Percentiles rank a stretch among this genome's conserved stretches.
These are phyloP conservation scores for Cryptococcus sp. DNA, from an alignment of 1,284 basidiomycete species.

Conservation along the genomic window DNA sequence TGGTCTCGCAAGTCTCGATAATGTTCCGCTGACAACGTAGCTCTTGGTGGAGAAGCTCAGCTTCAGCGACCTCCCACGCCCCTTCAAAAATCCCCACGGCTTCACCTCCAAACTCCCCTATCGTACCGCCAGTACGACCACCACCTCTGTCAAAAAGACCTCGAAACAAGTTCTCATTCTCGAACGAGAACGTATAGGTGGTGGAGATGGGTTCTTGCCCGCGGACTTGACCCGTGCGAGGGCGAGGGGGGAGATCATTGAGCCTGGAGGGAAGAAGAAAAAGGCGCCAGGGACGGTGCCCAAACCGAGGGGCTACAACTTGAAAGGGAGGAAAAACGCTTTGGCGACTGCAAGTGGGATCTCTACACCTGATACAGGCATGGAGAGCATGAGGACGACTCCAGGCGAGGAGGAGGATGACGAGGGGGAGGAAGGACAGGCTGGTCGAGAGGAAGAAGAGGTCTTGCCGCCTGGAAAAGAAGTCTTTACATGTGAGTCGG, in stretches of 20 bases:
- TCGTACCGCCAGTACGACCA: slow-evolving; percentile 32
- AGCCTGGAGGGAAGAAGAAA: slow-evolving; percentile 40
- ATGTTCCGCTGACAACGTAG: slow-evolving; percentile 6
- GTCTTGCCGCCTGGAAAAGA: slow-evolving; percentile 22
- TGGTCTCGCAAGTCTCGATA: no score
- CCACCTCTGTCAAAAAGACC: slow-evolving; percentile 32
- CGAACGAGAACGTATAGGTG: slow-evolving; percentile 39
- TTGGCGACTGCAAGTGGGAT: slow-evolving; percentile 15
- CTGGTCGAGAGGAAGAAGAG: slow-evolving; percentile 18
- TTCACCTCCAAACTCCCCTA: slow-evolving; percentile 33
- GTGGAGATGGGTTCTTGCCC: slow-evolving; percentile 39
- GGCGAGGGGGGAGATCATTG: slow-evolving; percentile 35
- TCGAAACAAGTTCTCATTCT: slow-evolving; percentile 44
- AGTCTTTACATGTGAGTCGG: slow-evolving; percentile 43
- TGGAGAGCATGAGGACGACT: slow-evolving; percentile 7
- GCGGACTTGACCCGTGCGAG: slow-evolving; percentile 32
- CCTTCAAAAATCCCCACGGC: slow-evolving; percentile 35
- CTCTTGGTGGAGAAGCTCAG: slow-evolving; percentile 35
- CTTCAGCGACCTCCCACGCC: slow-evolving; percentile 37
- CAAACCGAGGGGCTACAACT: slow-evolving; percentile 9
- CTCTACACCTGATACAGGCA: slow-evolving; percentile 20
- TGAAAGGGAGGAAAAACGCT: slow-evolving; percentile 4
- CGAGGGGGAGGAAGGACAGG: slow-evolving; percentile 4
- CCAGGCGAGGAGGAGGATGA: slow-evolving; percentile 5
- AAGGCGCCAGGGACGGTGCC: slow-evolving; percentile 14